Evolutionary conservation across 2,329 filamentous ascomycete genomes (phyloP).

Genomic region (Penicillium sp.): DNA sequence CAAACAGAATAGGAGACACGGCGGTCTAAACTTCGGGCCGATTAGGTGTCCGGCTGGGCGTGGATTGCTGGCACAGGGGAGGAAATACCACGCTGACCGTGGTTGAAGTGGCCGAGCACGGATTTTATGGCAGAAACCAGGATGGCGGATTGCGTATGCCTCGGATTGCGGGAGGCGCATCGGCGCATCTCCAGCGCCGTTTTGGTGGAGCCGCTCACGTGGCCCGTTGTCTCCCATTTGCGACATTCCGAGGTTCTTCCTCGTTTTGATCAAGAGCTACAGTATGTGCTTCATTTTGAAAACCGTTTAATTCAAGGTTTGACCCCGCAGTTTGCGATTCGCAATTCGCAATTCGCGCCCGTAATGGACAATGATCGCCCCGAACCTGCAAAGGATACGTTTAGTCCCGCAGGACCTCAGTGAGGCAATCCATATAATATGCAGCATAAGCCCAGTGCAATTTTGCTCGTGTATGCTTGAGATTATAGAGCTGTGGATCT

Average conservation of each 20-base stretch:
- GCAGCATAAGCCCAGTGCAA: neutral
- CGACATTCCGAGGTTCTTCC: too few relatives aligned
- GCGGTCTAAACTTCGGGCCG: neutral
- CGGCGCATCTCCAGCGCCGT: slow-evolving; percentile 8
- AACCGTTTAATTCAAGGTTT: neutral
- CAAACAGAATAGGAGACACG: slow-evolving; percentile 18
- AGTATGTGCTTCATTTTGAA: neutral
- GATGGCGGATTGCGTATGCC: slow-evolving; percentile 23
- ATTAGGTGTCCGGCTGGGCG: slow-evolving; percentile 1
- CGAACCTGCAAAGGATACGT: neutral
- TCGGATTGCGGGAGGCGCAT: neutral
- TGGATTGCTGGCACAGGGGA: neutral
- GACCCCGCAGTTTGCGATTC: neutral
- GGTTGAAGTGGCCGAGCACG: slow-evolving; percentile 3
- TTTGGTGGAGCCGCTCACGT: slow-evolving; percentile 23
- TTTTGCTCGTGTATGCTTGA: neutral
- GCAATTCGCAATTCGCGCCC: neutral
- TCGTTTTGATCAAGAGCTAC: neutral
- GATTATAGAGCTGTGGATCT: neutral
- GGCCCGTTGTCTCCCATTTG: slow-evolving; percentile 4
- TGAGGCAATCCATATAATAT: neutral
- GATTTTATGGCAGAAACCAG: slow-evolving; percentile 4
- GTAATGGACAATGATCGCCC: neutral
- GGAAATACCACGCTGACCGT: neutral
- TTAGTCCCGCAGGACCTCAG: too few relatives aligned